Percentiles rank a stretch among this genome's conserved stretches.
Evolutionary conservation across 2,329 filamentous ascomycete species (phyloP).

Genomic region (Teratosphaeria nubilosa): DNA sequence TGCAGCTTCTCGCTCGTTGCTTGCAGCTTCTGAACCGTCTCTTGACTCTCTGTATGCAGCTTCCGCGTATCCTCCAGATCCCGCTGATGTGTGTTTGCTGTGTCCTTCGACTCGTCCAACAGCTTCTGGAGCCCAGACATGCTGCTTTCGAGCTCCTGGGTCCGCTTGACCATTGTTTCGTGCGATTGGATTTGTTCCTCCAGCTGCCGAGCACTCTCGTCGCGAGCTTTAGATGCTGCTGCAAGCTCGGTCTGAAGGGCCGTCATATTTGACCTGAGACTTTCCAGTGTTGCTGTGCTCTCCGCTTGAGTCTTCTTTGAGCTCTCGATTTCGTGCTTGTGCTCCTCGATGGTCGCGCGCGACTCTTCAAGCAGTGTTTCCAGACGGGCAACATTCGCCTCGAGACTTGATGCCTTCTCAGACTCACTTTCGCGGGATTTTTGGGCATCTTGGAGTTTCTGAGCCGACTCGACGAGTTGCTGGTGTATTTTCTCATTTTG

Average conservation of each 20-base stretch:
- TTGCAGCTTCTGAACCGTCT: constrained; percentile 7
- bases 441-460: neutral
- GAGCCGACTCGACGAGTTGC: neutral
- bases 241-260: neutral
- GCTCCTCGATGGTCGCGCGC: neutral
- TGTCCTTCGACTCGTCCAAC: neutral
- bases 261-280: neutral
- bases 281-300: neutral
- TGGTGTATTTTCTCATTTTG: neutral
- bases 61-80: neutral
- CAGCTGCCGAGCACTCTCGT: neutral
- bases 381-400: neutral
- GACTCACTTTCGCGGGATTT: neutral
- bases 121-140: constrained; percentile 5
- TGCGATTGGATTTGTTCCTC: neutral
- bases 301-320: neutral
- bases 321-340: neutral
- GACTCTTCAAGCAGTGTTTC: neutral
- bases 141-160: constrained; percentile 2
- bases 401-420: neutral
- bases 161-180: neutral
- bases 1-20: constrained; percentile 6
- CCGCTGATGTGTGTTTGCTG: neutral
- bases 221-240: neutral
- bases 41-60: neutral